A percentile compares a stretch with the other conserved stretches of the same genome.
Evolutionary conservation across 2,329 filamentous ascomycete species (phyloP).

Genomic region (Malbranchea cinnamomea): DNA sequence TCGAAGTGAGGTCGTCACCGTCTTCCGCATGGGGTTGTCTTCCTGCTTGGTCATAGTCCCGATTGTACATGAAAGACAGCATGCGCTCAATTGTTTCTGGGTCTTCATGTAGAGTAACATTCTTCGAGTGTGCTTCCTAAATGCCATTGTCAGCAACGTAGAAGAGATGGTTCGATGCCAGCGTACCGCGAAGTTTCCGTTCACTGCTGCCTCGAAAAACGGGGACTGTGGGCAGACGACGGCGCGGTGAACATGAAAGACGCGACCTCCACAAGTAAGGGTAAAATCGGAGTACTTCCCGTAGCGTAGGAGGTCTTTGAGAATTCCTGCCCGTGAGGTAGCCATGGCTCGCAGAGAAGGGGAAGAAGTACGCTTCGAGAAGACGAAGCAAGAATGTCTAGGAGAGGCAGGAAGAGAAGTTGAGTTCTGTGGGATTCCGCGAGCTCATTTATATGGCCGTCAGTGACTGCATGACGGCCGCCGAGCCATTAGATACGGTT

Average conservation of each 20-base stretch:
- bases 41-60: slow-evolving; percentile 1
- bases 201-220: not conserved
- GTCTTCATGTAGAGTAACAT: slow-evolving; percentile 1
- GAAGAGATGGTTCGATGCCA: not conserved
- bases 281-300: slow-evolving; percentile 2
- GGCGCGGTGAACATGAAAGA: not conserved
- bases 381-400: no score
- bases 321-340: no score
- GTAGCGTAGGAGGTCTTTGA: not conserved
- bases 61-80: slow-evolving; percentile 1
- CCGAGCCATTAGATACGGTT: no score
- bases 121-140: not conserved
- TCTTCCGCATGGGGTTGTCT: not conserved
- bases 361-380: no score
- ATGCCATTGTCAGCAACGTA: no score
- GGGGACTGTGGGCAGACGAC: slow-evolving; percentile 1
- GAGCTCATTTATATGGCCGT: no score
- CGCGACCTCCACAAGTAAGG: not conserved
- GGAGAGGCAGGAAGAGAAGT: no score
- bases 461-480: no score
- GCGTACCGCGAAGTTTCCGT: not conserved
- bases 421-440: no score
- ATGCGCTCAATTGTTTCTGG: slow-evolving; percentile 2
- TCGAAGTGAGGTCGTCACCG: not conserved
- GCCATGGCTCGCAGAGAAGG: no score